Percentiles rank a stretch among this genome's conserved stretches.
These are phyloP conservation scores for Trifolium dubium DNA, from an alignment of 306 rosid species.

Conservation along the genomic window DNA sequence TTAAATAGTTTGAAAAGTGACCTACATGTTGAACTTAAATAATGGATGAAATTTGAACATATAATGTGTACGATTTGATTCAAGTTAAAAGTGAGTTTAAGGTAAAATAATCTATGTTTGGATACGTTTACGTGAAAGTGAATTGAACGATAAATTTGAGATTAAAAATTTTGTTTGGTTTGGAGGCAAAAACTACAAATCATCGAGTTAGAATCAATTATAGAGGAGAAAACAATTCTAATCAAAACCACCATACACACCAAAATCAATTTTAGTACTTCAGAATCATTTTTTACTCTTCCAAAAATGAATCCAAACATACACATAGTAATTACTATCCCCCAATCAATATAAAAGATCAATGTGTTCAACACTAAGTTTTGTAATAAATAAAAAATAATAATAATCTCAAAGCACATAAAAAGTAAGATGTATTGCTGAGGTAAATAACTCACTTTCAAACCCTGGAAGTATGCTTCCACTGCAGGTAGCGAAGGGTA, in stretches of 20 bases:
- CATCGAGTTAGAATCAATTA: background rate
- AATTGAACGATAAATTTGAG: background rate
- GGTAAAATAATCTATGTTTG: background rate
- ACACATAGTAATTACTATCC: background rate
- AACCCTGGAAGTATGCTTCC: constrained; percentile 83
- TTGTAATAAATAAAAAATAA: constrained; percentile 17
- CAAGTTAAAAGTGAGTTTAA: too few species aligned
- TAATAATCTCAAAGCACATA: constrained; percentile 9
- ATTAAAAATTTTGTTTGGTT: background rate
- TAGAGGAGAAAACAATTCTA: background rate
- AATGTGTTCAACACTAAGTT: background rate
- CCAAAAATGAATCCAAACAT: background rate
- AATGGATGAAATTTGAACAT: background rate
- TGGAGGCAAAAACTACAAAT: background rate
- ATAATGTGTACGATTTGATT: background rate
- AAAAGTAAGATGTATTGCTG: constrained; percentile 12
- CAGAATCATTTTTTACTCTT: background rate
- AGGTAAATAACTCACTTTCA: constrained; percentile 69
- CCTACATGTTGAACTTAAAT: constrained; percentile 7
- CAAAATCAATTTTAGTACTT: background rate
- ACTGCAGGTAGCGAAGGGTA: constrained; percentile 59
- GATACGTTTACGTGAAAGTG: background rate
- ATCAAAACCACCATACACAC: background rate
- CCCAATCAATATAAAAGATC: background rate
- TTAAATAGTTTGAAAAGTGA: background rate